Base-by-base conservation (phyloP, 371 early-diverging fungal genomes). In the Chytridium lagenaria region DNA sequence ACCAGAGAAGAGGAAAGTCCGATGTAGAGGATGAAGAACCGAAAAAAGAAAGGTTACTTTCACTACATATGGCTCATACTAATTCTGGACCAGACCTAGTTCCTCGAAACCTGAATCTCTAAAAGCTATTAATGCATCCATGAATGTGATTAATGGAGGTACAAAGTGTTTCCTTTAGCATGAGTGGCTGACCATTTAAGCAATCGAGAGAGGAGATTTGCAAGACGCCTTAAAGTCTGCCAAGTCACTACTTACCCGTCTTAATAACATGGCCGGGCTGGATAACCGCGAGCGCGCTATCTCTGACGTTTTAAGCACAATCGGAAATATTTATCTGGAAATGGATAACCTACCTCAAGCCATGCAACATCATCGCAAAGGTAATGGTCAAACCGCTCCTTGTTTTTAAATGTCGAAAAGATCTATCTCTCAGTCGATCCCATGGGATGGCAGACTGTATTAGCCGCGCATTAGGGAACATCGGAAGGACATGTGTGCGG, bases 311-410 rank as follows among this genome's bases (percentile, higher is more conserved):
- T 57, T 55, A 38, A 71, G 71, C 66, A 68, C 67, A 0, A 34
- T 79, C 12, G 79, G 79, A n/a, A 73, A 66, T 38, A 71, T 79
- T 30, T 79, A 69, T 59, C 34, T 79, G 68, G 72, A 79, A 36
- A 1, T 76, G 23, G 76, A 70, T 2, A 69, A 63, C 38, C 34
- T 74, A 33, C 65, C 71, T 2, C 50, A 71, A 39, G 79, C 76
- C 3, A 57, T 79, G 55, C 38, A 70, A 26, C 67, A 69, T 40
- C 67, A 65, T 61, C 57, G 74, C 44, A 75, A 73, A 73, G 79
- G 79, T 76, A 59, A n/a, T 37, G 28, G 15, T 31, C 59, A 12
- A 7, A 31, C 7, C 2, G 59, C 44, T 28, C n/a, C 1, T 61
- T 50, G 16, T 2, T 15, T 19, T 52, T 15, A 26, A 66, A 23